phyloP scores from a whole-genome alignment of 2,329 filamentous ascomycete genomes.

The Pestalotiopsis fici region DNA sequence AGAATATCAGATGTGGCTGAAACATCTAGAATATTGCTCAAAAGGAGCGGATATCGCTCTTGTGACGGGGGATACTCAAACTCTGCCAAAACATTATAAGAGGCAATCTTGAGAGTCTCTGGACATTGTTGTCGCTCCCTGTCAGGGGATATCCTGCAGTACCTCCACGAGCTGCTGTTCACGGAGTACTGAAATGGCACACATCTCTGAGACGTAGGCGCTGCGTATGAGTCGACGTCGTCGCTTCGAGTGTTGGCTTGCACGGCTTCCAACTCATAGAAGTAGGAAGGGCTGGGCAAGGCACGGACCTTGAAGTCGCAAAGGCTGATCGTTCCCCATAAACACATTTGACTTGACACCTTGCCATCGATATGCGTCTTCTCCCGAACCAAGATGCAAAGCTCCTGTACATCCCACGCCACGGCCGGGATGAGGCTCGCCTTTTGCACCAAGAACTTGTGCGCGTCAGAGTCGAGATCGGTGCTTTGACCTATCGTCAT shows the following conservation, averaged over 20 bases:
- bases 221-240: neutral
- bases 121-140: neutral
- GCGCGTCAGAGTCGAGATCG: slow-evolving; percentile 42
- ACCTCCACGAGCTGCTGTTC: slow-evolving; percentile 18
- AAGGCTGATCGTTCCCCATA: slow-evolving; percentile 54
- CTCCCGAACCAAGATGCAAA: slow-evolving; percentile 57
- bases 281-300: slow-evolving; percentile 11
- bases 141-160: neutral
- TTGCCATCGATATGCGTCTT: slow-evolving; percentile 27
- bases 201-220: slow-evolving; percentile 9
- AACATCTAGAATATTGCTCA: slow-evolving; percentile 43
- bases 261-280: slow-evolving; percentile 13
- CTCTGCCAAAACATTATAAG: slow-evolving; percentile 56
- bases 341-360: slow-evolving; percentile 50
- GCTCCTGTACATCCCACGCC: slow-evolving; percentile 46
- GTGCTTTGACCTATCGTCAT: slow-evolving; percentile 63
- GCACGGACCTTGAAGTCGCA: slow-evolving; percentile 18
- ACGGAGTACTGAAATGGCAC: slow-evolving; percentile 19
- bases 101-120: slow-evolving; percentile 37
- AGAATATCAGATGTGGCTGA: slow-evolving; percentile 47
- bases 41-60: slow-evolving; percentile 41
- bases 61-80: slow-evolving; percentile 46
- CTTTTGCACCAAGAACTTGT: slow-evolving; percentile 55
- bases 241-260: neutral
- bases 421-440: slow-evolving; percentile 46